Conservation (phyloP, 306 rosid species). For the Quercus ilex region DNA sequence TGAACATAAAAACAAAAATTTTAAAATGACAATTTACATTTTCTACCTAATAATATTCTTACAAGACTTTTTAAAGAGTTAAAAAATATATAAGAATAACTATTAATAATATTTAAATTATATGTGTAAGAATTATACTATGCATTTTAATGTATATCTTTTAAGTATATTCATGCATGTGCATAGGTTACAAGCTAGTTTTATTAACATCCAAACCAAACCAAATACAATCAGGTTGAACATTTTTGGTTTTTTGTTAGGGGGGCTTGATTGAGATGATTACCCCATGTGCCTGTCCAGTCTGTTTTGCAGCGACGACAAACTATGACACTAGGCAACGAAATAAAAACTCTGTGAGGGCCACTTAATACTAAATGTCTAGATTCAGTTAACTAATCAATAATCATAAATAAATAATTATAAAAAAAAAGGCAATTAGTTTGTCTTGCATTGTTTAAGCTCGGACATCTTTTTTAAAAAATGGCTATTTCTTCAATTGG, state of each 20-base stretch:
- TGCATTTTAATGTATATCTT: too few relatives aligned
- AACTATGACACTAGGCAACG: conserved; percentile 12
- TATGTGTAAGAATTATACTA: too few relatives aligned
- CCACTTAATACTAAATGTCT: background rate
- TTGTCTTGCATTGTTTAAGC: background rate
- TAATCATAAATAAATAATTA: background rate
- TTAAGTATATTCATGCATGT: too few relatives aligned
- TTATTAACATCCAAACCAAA: too few relatives aligned
- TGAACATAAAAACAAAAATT: too few relatives aligned
- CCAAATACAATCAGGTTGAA: too few relatives aligned
- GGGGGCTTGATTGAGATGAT: background rate
- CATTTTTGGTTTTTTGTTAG: background rate
- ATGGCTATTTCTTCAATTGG: background rate
- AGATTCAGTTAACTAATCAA: background rate
- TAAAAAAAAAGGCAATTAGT: background rate
- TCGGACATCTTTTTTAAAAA: background rate
- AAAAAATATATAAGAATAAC: too few relatives aligned
- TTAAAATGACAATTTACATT: too few relatives aligned
- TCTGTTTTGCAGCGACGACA: background rate
- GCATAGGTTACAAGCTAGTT: too few relatives aligned
- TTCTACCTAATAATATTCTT: too few relatives aligned
- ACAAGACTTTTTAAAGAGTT: too few relatives aligned
- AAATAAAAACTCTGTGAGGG: background rate
- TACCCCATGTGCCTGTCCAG: background rate
- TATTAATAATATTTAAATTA: too few relatives aligned